Evolutionary conservation across 306 rosid species (phyloP).

Genomic region (Prunus mume): DNA sequence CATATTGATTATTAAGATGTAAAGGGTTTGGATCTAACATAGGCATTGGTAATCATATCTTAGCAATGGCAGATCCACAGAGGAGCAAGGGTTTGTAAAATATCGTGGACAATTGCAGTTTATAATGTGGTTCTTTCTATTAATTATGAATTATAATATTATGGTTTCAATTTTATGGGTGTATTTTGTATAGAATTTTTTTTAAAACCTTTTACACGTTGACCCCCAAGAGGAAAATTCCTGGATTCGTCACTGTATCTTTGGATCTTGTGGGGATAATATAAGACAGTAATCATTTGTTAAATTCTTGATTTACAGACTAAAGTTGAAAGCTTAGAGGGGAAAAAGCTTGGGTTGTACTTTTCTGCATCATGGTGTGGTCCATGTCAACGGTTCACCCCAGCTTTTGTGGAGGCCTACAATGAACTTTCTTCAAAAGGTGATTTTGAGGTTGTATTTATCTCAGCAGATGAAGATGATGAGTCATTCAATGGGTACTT

Average conservation of each 20-base stretch:
- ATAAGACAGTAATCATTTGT: conserved; percentile 4
- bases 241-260: background rate
- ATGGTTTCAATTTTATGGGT: too few species aligned
- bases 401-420: conserved; percentile 52
- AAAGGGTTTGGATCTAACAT: background rate
- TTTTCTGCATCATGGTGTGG: conserved; percentile 80
- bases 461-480: conserved; percentile 55
- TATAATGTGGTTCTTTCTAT: too few species aligned
- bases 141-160: too few species aligned
- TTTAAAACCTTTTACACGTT: too few species aligned
- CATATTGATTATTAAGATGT: background rate
- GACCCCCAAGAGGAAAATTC: too few species aligned
- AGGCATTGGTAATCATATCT: too few species aligned
- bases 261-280: background rate
- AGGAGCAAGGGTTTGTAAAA: too few species aligned
- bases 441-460: conserved; percentile 58
- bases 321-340: conserved; percentile 55
- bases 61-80: too few species aligned
- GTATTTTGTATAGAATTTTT: too few species aligned
- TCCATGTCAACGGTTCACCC: conserved; percentile 57
- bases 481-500: conserved; percentile 54
- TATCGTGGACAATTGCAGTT: too few species aligned
- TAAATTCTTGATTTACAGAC: conserved; percentile 43
- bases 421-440: conserved; percentile 43
- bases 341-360: conserved; percentile 62